A percentile compares a stretch with the other conserved stretches of the same genome.
These are phyloP conservation scores for Colletotrichum sp. DNA, from an alignment of 2,329 filamentous ascomycete species.

Conservation along the genomic window DNA sequence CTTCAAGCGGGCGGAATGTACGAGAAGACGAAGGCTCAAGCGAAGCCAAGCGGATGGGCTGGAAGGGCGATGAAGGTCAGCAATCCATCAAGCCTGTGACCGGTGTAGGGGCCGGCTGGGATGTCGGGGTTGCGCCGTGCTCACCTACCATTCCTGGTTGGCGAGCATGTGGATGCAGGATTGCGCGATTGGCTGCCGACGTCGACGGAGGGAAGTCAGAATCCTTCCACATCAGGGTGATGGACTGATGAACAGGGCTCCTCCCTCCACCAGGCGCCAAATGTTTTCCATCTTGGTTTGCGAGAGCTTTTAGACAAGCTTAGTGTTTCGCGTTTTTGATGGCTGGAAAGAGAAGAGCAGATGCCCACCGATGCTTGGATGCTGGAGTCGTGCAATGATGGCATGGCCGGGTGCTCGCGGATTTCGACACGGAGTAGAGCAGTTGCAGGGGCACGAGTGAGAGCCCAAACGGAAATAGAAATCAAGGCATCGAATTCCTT, in stretches of 20 bases:
- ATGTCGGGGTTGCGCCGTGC: background rate
- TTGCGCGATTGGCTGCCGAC: constrained; percentile 6
- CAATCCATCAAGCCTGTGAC: background rate
- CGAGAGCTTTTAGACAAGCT: background rate
- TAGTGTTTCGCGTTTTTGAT: background rate
- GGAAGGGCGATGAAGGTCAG: background rate
- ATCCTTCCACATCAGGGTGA: background rate
- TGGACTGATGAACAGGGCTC: background rate
- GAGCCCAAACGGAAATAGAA: background rate
- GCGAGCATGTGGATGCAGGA: background rate
- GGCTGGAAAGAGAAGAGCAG: background rate
- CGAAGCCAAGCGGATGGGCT: background rate
- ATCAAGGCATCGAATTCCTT: constrained; percentile 4
- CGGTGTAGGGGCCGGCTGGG: background rate
- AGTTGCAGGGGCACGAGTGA: background rate
- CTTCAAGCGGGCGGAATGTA: background rate
- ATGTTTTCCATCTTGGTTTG: background rate
- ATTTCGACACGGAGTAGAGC: background rate
- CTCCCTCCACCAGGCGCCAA: background rate
- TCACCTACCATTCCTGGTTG: constrained; percentile 12
- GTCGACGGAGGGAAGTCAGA: background rate
- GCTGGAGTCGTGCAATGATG: background rate
- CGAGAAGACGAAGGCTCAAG: background rate
- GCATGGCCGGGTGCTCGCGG: background rate
- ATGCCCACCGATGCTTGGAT: background rate